Conservation (phyloP, 768 basidiomycete genomes). For the Amanita rubescens region DNA sequence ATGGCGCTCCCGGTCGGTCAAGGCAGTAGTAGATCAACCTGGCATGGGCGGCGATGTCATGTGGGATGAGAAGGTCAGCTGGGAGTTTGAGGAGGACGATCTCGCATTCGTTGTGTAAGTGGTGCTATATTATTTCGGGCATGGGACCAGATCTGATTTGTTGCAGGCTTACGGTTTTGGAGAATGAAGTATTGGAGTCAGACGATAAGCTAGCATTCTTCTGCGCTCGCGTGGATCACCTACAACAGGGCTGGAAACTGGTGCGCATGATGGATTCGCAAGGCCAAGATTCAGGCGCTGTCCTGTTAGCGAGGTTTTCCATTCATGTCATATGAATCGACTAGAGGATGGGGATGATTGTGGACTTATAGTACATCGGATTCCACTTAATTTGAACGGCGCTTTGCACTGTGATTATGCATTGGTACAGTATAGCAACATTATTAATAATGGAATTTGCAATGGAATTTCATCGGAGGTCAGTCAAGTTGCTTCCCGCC, state of each 20-base stretch:
- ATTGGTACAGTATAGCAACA: neutral
- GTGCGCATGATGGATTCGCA: conserved; percentile 42
- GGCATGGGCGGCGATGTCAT: conserved; percentile 30
- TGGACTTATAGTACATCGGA: neutral
- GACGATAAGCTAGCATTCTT: conserved; percentile 44
- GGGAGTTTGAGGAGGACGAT: conserved; percentile 43
- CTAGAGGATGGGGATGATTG: neutral
- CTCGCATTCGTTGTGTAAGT: conserved; percentile 41
- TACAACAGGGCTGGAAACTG: conserved; percentile 42
- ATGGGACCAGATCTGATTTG: neutral
- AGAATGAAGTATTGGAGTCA: conserved; percentile 34
- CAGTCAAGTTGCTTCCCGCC: conserved; percentile 49
- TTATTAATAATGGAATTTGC: neutral
- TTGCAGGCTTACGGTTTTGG: conserved; percentile 27
- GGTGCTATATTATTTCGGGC: neutral
- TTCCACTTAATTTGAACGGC: neutral
- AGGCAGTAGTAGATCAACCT: conserved; percentile 22
- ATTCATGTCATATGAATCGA: neutral
- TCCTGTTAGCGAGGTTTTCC: conserved; percentile 22
- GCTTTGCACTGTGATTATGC: neutral
- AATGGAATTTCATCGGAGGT: conserved; percentile 21
- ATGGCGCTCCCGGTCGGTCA: conserved; percentile 36
- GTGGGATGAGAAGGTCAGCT: conserved; percentile 39
- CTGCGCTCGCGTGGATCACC: conserved; percentile 40
- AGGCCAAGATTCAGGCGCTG: conserved; percentile 42